Conservation (phyloP, 768 basidiomycete species). For the Boletellus sp. region DNA sequence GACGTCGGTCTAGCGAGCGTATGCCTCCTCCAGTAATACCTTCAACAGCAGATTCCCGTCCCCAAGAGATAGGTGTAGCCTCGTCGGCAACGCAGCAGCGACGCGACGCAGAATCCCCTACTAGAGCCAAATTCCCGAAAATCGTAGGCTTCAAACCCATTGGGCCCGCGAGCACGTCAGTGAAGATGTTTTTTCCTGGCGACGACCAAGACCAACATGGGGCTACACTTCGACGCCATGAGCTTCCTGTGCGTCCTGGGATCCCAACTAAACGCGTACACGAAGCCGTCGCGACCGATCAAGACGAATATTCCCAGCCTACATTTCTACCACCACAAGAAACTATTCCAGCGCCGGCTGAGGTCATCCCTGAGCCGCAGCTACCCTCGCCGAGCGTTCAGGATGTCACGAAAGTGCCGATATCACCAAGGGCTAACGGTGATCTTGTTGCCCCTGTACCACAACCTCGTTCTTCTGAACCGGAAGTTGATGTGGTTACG, state of each 20-base stretch:
- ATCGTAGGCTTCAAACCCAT: constrained; percentile 67
- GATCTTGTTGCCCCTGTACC: constrained; percentile 19
- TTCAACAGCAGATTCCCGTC: constrained; percentile 12
- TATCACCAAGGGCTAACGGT: constrained; percentile 26
- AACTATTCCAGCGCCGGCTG: constrained; percentile 3
- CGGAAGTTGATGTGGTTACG: constrained; percentile 22
- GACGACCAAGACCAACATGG: constrained; percentile 62
- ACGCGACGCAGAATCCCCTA: constrained; percentile 16
- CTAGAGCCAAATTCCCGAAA: constrained; percentile 29
- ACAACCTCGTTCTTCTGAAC: constrained; percentile 20
- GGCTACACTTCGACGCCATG: constrained; percentile 16
- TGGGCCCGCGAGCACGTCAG: constrained; percentile 45
- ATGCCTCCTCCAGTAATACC: constrained; percentile 35
- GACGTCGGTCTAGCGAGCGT: constrained; percentile 24
- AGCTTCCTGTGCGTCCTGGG: constrained; percentile 18
- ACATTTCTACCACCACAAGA: constrained; percentile 9
- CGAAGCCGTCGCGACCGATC: constrained; percentile 19
- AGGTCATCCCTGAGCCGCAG: constrained; percentile 9
- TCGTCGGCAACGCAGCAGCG: constrained; percentile 14
- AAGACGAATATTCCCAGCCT: constrained; percentile 16
- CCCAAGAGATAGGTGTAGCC: constrained; percentile 9
- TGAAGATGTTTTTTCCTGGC: constrained; percentile 79
- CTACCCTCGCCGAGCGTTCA: constrained; percentile 17
- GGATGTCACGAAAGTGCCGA: constrained; percentile 18
- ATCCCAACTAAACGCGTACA: constrained; percentile 28